Conservation (phyloP, 2,329 filamentous ascomycete genomes). For the Fusarium abutilonis region DNA sequence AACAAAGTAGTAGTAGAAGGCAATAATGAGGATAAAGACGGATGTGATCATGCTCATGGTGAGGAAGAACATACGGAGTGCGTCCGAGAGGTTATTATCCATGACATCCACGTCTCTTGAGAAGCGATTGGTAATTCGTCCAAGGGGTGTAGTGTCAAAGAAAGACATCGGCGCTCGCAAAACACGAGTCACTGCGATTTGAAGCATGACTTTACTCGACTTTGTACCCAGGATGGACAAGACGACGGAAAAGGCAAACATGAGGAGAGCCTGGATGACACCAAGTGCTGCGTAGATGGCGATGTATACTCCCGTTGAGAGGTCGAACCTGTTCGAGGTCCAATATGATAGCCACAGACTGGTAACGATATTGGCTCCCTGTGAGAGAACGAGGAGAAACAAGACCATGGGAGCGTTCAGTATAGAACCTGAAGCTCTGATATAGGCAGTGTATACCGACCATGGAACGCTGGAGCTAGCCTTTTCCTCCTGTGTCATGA, state of each 20-base stretch:
- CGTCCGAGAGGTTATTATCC: slow-evolving; percentile 91
- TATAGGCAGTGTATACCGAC: slow-evolving; percentile 81
- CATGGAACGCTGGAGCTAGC: slow-evolving; percentile 81
- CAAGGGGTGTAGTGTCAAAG: slow-evolving; percentile 95
- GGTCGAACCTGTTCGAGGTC: slow-evolving; percentile 81
- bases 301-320: slow-evolving; percentile 76
- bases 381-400: slow-evolving; percentile 73
- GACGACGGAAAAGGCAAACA: slow-evolving; percentile 82
- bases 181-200: slow-evolving; percentile 80
- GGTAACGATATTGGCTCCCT: slow-evolving; percentile 86
- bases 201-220: slow-evolving; percentile 83
- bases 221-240: slow-evolving; percentile 83
- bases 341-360: slow-evolving; percentile 95
- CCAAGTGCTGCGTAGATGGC: slow-evolving; percentile 77
- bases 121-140: slow-evolving; percentile 95
- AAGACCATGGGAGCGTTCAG: slow-evolving; percentile 73
- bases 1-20: slow-evolving; percentile 91
- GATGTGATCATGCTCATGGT: slow-evolving; percentile 83
- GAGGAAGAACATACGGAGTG: slow-evolving; percentile 91
- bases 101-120: slow-evolving; percentile 95
- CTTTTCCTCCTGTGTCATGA: slow-evolving; percentile 79
- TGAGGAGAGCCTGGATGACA: slow-evolving; percentile 73
- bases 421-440: slow-evolving; percentile 77
- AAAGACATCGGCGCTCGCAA: slow-evolving; percentile 84
- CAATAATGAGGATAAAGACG: slow-evolving; percentile 89